A percentile compares a stretch with the other conserved stretches of the same genome.
These are phyloP conservation scores for Diutina catenulata DNA, from an alignment of 1,139 yeast genomes.

Conservation along the genomic window DNA sequence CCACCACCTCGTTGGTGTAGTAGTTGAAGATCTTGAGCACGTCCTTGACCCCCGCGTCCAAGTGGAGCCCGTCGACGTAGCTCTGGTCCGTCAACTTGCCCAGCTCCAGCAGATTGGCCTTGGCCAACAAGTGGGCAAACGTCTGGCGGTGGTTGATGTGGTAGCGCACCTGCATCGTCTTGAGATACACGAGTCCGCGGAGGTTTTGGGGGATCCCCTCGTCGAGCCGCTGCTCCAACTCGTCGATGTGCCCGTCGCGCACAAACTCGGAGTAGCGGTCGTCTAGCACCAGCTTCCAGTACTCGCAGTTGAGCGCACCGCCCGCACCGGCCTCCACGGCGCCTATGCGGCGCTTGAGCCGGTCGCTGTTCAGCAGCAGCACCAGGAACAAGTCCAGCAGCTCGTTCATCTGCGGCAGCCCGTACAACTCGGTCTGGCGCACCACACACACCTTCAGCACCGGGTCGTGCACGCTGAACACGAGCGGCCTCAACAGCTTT, in stretches of 20 bases:
- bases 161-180: conserved; percentile 21
- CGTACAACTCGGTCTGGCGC: conserved; percentile 1
- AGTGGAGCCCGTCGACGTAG: conserved; percentile 13
- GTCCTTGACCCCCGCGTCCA: conserved; percentile 15
- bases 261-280: conserved; percentile 15
- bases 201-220: conserved; percentile 23
- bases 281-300: conserved; percentile 17
- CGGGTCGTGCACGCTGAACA: not conserved
- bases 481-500: not conserved
- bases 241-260: conserved; percentile 11
- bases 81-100: conserved; percentile 11
- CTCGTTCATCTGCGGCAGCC: conserved; percentile 4
- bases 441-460: conserved; percentile 4
- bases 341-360: not conserved
- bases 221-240: conserved; percentile 18
- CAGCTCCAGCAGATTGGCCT: conserved; percentile 14
- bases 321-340: not conserved
- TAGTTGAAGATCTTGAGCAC: conserved; percentile 23
- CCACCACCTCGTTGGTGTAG: conserved; percentile 19
- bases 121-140: conserved; percentile 20
- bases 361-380: not conserved
- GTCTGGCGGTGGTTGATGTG: conserved; percentile 18
- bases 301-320: conserved; percentile 7
- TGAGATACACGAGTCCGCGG: conserved; percentile 22
- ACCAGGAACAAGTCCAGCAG: not conserved